These are phyloP conservation scores for Ceratobasidium sp. DNA, from an alignment of 1,284 basidiomycete genomes.

Conservation along the genomic window DNA sequence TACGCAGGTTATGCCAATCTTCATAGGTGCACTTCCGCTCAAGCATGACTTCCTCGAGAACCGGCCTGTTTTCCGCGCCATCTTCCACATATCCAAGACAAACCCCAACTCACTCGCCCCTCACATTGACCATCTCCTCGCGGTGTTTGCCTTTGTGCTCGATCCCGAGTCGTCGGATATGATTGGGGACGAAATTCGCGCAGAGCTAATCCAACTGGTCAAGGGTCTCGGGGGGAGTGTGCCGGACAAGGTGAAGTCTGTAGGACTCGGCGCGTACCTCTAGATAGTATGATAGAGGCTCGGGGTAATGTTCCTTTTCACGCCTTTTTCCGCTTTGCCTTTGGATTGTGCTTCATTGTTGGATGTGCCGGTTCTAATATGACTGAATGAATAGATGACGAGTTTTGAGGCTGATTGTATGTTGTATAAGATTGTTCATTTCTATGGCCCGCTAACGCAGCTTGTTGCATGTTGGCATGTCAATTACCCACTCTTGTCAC, in stretches of 20 bases:
- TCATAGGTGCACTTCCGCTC: constrained; percentile 87
- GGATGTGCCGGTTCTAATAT: constrained; percentile 20
- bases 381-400: constrained; percentile 20
- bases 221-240: constrained; percentile 79
- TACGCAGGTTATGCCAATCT: constrained; percentile 79
- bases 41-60: constrained; percentile 93
- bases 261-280: constrained; percentile 66
- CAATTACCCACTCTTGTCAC: constrained; percentile 13
- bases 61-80: constrained; percentile 87
- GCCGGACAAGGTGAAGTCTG: constrained; percentile 80
- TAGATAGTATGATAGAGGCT: constrained; percentile 11
- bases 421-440: background rate
- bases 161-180: constrained; percentile 80
- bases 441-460: background rate
- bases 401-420: background rate
- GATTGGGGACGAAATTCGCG: constrained; percentile 81
- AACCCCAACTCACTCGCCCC: constrained; percentile 79
- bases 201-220: constrained; percentile 82
- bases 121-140: constrained; percentile 85
- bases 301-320: background rate
- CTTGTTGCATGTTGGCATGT: background rate
- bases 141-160: constrained; percentile 87
- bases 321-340: background rate
- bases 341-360: constrained; percentile 7
- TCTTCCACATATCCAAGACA: constrained; percentile 89